These are phyloP conservation scores for Uronychia binucleata DNA, from an alignment of 73 alveolate species.

Conservation along the genomic window DNA sequence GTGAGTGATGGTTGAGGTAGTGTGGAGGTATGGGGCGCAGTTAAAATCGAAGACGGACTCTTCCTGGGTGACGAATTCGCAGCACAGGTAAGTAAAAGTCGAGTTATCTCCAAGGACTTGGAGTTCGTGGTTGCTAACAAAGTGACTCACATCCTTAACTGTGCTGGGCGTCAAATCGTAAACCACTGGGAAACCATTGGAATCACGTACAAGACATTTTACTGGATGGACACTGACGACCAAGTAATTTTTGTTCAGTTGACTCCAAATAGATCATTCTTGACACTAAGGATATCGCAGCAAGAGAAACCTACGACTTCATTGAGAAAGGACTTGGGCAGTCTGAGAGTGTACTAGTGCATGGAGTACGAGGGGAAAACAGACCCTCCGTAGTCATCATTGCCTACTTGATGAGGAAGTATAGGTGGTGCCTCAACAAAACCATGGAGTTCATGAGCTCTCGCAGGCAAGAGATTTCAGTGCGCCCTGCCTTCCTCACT, in stretches of 20 bases:
- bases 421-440: constrained; percentile 86
- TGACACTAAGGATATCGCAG: constrained; percentile 61
- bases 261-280: constrained; percentile 69
- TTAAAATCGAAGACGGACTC: constrained; percentile 84
- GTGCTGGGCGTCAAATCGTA: constrained; percentile 91
- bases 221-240: constrained; percentile 93
- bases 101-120: constrained; percentile 64
- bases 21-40: too few relatives aligned
- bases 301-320: constrained; percentile 54
- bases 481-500: constrained; percentile 46
- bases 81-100: constrained; percentile 56
- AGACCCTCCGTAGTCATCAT: constrained; percentile 73
- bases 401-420: constrained; percentile 77
- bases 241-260: constrained; percentile 66
- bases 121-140: constrained; percentile 95
- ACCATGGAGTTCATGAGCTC: constrained; percentile 90
- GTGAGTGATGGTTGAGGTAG: too few relatives aligned
- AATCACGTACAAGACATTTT: constrained; percentile 84
- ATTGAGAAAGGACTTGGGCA: constrained; percentile 68
- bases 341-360: constrained; percentile 72
- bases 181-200: constrained; percentile 96
- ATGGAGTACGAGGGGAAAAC: constrained; percentile 71
- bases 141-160: constrained; percentile 97
- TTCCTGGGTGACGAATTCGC: constrained; percentile 88
- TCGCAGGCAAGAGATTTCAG: constrained; percentile 86